Evolutionary conservation across 225 moss, liverwort and hornwort species (phyloP).

Genomic region (Pleurozium schreberi): DNA sequence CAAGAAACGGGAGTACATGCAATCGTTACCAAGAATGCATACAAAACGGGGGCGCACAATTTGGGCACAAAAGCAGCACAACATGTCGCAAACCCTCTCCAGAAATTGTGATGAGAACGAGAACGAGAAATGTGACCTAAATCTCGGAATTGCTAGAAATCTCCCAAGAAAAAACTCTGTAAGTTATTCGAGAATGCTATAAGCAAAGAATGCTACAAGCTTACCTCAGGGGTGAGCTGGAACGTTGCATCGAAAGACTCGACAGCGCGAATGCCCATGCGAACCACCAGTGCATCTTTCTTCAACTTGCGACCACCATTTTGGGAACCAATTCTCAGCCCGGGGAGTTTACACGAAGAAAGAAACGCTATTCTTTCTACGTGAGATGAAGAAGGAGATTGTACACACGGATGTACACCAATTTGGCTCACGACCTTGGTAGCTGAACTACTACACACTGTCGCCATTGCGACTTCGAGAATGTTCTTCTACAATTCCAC

Average conservation of each 20-base stretch:
- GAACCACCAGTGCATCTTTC: constrained; percentile 13
- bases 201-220: neutral
- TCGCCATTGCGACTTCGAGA: constrained; percentile 7
- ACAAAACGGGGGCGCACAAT: neutral
- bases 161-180: neutral
- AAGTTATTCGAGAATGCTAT: neutral
- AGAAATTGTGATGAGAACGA: neutral
- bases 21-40: neutral
- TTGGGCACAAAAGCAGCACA: neutral
- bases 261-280: constrained; percentile 52
- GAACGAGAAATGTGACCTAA: neutral
- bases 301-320: neutral
- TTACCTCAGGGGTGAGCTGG: constrained; percentile 42
- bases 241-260: constrained; percentile 46
- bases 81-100: neutral
- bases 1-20: neutral
- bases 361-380: neutral
- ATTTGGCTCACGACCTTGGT: neutral
- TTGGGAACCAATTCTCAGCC: neutral
- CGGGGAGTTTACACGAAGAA: neutral
- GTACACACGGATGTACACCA: neutral
- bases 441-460: neutral
- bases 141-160: neutral
- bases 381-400: neutral
- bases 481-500: neutral